These are phyloP conservation scores for Lachancea mirantina DNA, from an alignment of 805 yeast genomes.

Conservation along the genomic window DNA sequence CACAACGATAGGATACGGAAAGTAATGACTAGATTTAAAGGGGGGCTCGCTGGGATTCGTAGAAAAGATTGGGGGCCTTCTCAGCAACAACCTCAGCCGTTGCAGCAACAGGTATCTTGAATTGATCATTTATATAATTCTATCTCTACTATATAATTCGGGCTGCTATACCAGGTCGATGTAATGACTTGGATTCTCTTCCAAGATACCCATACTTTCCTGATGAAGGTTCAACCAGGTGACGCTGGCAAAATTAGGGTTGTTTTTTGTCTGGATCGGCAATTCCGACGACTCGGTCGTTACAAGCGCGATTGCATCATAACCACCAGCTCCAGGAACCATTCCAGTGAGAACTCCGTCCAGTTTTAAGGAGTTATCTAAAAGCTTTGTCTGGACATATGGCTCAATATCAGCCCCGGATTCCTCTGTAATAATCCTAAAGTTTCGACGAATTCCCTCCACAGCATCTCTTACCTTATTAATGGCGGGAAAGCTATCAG, in stretches of 20 bases:
- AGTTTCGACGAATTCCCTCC: slow-evolving; percentile 43
- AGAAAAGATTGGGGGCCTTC: slow-evolving; percentile 16
- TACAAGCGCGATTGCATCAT: slow-evolving; percentile 80
- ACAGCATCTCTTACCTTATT: slow-evolving; percentile 37
- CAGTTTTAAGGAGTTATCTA: slow-evolving; percentile 50
- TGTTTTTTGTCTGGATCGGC: slow-evolving; percentile 19
- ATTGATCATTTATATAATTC: no score
- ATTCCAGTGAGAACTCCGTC: slow-evolving; percentile 90
- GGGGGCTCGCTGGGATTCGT: slow-evolving; percentile 30
- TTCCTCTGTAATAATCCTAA: slow-evolving; percentile 52
- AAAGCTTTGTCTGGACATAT: slow-evolving; percentile 55
- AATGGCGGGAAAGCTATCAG: slow-evolving; percentile 22
- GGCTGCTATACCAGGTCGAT: slow-evolving; percentile 8
- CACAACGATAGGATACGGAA: slow-evolving; percentile 20
- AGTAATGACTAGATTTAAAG: slow-evolving; percentile 27
- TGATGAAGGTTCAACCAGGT: slow-evolving; percentile 64
- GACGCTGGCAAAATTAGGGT: slow-evolving; percentile 38
- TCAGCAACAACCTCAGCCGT: no score
- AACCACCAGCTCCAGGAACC: slow-evolving; percentile 98
- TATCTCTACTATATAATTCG: no score
- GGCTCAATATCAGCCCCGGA: slow-evolving; percentile 92
- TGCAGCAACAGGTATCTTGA: no score
- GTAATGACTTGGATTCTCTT: slow-evolving; percentile 36
- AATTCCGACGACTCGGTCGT: slow-evolving; percentile 43
- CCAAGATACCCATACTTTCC: slow-evolving; percentile 50